A percentile compares a stretch with the other conserved stretches of the same genome.
Evolutionary conservation across 805 yeast species (phyloP).

Genomic region (Pichia paraexigua): DNA sequence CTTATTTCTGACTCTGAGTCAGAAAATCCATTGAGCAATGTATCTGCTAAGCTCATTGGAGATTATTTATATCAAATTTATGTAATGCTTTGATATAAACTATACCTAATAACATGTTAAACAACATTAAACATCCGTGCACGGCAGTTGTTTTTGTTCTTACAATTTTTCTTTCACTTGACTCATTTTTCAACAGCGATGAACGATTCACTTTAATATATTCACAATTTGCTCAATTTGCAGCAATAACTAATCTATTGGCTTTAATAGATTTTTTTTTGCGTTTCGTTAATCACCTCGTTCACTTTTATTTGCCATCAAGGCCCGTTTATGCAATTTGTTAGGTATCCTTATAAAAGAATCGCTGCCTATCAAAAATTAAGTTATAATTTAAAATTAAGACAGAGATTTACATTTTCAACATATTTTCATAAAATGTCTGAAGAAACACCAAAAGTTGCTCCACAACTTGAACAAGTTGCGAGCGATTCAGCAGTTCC

Average conservation of each 20-base stretch:
- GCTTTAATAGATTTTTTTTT: slow-evolving; percentile 1
- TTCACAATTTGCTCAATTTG: background rate
- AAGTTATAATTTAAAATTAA: background rate
- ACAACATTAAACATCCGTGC: background rate
- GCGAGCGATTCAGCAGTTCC: slow-evolving; percentile 37
- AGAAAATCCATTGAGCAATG: slow-evolving; percentile 35
- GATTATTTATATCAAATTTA: background rate
- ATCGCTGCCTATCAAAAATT: slow-evolving; percentile 6
- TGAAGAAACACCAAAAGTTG: slow-evolving; percentile 16
- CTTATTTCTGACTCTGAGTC: slow-evolving; percentile 16
- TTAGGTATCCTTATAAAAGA: slow-evolving; percentile 10
- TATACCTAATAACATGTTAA: background rate
- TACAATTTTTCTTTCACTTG: background rate
- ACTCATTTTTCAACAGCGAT: background rate
- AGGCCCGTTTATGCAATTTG: slow-evolving; percentile 20
- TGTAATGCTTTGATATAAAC: too few species aligned
- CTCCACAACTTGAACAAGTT: slow-evolving; percentile 12
- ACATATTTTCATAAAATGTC: slow-evolving; percentile 16
- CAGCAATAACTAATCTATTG: background rate
- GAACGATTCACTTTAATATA: background rate
- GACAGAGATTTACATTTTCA: slow-evolving; percentile 7
- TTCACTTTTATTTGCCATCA: background rate
- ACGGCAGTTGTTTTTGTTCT: background rate
- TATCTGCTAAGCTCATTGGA: slow-evolving; percentile 33
- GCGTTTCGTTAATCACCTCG: background rate